Evolutionary conservation across 371 early-diverging fungal species (phyloP).

Genomic region (Syncephalastrum monosporum): DNA sequence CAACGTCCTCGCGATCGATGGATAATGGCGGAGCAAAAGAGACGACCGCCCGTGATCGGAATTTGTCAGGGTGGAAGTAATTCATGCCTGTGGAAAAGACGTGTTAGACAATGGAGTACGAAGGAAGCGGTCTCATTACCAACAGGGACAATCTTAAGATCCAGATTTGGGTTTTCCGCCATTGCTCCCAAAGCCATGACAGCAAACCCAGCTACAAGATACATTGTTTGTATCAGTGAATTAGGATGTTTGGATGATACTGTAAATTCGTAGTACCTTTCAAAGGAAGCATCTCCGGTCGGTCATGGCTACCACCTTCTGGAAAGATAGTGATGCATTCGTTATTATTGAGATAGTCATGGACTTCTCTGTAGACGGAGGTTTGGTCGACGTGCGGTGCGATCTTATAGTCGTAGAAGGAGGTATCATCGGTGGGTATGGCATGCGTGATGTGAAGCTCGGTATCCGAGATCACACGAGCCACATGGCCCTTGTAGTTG

Average conservation of each 20-base stretch:
- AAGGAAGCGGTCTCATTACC: slow-evolving; percentile 30
- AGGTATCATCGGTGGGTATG: slow-evolving; percentile 10
- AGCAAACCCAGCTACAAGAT: slow-evolving; percentile 65
- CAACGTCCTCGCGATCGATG: slow-evolving; percentile 73
- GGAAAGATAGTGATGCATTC: slow-evolving; percentile 96
- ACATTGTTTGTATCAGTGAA: no score
- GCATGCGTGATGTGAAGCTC: slow-evolving; percentile 53
- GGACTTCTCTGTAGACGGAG: slow-evolving; percentile 81
- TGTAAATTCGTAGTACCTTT: slow-evolving; percentile 71
- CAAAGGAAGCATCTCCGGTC: slow-evolving; percentile 91
- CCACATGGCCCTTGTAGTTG: slow-evolving; percentile 69
- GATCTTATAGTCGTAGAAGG: slow-evolving; percentile 52
- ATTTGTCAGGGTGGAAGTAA: slow-evolving; percentile 96
- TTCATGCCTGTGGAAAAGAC: slow-evolving; percentile 59
- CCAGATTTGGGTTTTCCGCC: slow-evolving; percentile 73
- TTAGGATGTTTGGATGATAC: background rate
- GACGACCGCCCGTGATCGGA: slow-evolving; percentile 94
- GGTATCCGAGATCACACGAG: slow-evolving; percentile 81
- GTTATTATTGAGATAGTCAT: slow-evolving; percentile 69
- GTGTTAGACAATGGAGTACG: background rate
- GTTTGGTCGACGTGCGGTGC: slow-evolving; percentile 89
- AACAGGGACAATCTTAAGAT: slow-evolving; percentile 91
- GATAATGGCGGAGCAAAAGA: slow-evolving; percentile 92
- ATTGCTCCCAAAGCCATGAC: slow-evolving; percentile 93
- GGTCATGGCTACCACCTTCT: slow-evolving; percentile 97